phyloP scores from a whole-genome alignment of 805 yeast genomes.

The Metschnikowia kunwiensis region DNA sequence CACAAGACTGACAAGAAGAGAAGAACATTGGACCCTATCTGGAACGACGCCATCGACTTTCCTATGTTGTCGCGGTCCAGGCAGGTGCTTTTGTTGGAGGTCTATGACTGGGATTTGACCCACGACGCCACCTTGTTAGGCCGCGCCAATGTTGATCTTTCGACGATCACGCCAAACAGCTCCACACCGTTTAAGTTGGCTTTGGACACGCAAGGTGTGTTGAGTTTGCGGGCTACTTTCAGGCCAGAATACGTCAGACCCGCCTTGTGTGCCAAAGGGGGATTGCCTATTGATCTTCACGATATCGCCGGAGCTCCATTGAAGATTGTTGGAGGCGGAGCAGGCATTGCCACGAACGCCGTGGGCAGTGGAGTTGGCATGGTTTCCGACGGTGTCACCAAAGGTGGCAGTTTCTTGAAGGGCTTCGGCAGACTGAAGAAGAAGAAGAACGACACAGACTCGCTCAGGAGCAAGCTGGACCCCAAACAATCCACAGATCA shows the following conservation, averaged over 20 bases:
- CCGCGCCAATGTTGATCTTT: constrained; percentile 46
- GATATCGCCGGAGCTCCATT: constrained; percentile 46
- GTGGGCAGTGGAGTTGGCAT: constrained; percentile 47
- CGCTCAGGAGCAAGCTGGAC: constrained; percentile 4
- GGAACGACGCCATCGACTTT: constrained; percentile 66
- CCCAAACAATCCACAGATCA: constrained; percentile 5
- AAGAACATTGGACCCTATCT: constrained; percentile 67
- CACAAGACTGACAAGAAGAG: constrained; percentile 60
- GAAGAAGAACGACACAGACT: constrained; percentile 14
- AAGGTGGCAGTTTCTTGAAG: constrained; percentile 44
- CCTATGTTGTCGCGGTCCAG: constrained; percentile 64
- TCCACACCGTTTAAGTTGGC: constrained; percentile 46
- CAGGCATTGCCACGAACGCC: constrained; percentile 40
- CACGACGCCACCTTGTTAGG: constrained; percentile 67
- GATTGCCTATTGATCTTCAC: constrained; percentile 40
- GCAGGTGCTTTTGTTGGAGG: constrained; percentile 45
- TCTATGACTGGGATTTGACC: constrained; percentile 77
- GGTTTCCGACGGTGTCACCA: constrained; percentile 46
- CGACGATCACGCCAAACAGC: constrained; percentile 45
- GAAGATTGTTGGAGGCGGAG: constrained; percentile 43
- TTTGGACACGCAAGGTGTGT: constrained; percentile 62
- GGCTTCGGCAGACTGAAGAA: constrained; percentile 24
- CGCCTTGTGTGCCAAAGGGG: constrained; percentile 38
- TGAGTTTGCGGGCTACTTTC: constrained; percentile 54
- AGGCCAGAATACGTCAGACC: constrained; percentile 68